Evolutionary conservation across 2,329 filamentous ascomycete genomes (phyloP), one percentile per base, ranked within the genome.

Genomic region (Cytospora paraplurivora): DNA sequence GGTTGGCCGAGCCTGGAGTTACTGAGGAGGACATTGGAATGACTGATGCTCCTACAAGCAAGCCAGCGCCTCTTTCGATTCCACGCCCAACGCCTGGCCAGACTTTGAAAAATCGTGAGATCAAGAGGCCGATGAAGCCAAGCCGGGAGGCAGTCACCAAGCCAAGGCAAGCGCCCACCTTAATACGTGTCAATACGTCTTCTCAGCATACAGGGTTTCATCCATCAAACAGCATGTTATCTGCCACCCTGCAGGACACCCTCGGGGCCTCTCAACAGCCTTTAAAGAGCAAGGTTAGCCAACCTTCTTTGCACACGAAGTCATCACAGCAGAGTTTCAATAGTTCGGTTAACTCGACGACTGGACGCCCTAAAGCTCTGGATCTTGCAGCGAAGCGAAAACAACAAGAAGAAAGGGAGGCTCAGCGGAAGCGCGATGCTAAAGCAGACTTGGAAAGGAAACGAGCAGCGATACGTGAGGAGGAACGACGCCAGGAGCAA

Each of bases 371-470:
- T 0, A 91, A 90, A 72, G 89, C 90, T 1, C 79, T 93, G 27
- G 87, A 93, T 60, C 81, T 90, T 55, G 91, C 89, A 2, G 90
- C 91, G 47, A 89, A 88, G 71, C 93, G 93, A 75, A 94, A 90
- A 72, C 92, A 96, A 73, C 89, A 88, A 73, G 93, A 96, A 70
- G 92, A 96, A 72, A 86, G 88, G 55, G 91, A 93, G 68, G 86
- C 87, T 15, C 88, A 93, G 70, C 86, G 88, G 56, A 94, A 92
- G 71, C 88, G 88, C 10, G 91, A 96, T 21, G 88, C 89, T 44
- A 97, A 96, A 76, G 85, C 88, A 17, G 91, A 96, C 70, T 79
- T 90, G 38, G 92, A 96, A 72, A 87, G 90, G 55, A 92, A 93
- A 77, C 84, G 90, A 64, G 85, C 85, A 55, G 86, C 85, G 7